Conservation (phyloP, 2,329 filamentous ascomycete species). For the Ceratocystis destructans region DNA sequence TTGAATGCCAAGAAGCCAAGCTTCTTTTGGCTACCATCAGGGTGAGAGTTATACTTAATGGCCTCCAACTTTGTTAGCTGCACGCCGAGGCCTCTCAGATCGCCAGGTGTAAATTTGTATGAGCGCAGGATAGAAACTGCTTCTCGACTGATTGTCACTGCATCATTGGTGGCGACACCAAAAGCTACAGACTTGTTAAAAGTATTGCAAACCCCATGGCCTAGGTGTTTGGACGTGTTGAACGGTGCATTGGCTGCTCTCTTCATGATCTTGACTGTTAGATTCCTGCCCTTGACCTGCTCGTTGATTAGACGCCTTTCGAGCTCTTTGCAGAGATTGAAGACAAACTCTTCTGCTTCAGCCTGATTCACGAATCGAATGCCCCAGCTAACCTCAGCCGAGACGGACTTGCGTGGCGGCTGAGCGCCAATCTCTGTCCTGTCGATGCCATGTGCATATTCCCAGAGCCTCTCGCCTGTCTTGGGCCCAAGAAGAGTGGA, state of each 20-base stretch:
- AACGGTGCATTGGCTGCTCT: slow-evolving; percentile 73
- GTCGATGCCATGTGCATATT: slow-evolving; percentile 84
- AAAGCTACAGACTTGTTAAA: slow-evolving; percentile 80
- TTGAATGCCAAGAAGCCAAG: slow-evolving; percentile 49
- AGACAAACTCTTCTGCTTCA: slow-evolving; percentile 88
- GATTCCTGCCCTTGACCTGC: slow-evolving; percentile 69
- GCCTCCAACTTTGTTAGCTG: slow-evolving; percentile 89
- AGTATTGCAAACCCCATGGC: slow-evolving; percentile 86
- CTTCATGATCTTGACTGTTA: slow-evolving; percentile 92
- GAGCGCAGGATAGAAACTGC: slow-evolving; percentile 70
- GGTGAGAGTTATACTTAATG: slow-evolving; percentile 44
- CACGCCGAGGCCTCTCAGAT: slow-evolving; percentile 81
- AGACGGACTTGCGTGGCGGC: slow-evolving; percentile 79
- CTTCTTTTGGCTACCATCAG: slow-evolving; percentile 63
- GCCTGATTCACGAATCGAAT: slow-evolving; percentile 83
- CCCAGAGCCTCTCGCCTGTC: slow-evolving; percentile 79
- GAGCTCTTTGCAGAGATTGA: slow-evolving; percentile 72
- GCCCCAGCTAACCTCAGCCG: slow-evolving; percentile 95
- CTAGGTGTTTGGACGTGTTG: slow-evolving; percentile 83
- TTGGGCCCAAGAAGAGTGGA: slow-evolving; percentile 68
- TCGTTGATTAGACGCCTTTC: slow-evolving; percentile 69
- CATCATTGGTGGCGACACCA: slow-evolving; percentile 69
- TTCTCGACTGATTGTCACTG: slow-evolving; percentile 60
- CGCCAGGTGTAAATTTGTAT: slow-evolving; percentile 74
- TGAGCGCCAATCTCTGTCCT: slow-evolving; percentile 73